Evolutionary conservation across 1,284 basidiomycete species (phyloP).

Genomic region (Moniliophthora roreri): DNA sequence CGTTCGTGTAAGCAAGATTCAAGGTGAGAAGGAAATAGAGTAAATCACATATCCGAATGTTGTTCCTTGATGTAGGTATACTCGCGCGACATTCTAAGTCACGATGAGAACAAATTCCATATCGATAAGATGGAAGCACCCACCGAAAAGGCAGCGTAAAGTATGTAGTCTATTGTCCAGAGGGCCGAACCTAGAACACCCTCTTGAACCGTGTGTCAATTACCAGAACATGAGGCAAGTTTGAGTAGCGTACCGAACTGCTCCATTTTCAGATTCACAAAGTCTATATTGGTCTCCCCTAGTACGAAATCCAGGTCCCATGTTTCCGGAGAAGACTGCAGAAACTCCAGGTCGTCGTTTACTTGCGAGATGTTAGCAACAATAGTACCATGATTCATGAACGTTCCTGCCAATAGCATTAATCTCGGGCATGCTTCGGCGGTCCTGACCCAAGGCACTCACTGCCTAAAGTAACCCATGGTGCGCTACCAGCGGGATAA

Average conservation of each 20-base stretch:
- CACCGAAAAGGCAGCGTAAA: slow-evolving; percentile 9
- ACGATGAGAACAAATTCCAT: background rate
- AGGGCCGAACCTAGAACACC: slow-evolving; percentile 11
- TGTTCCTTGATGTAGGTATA: slow-evolving; percentile 12
- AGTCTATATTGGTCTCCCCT: slow-evolving; percentile 12
- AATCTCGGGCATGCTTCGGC: background rate
- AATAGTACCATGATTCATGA: slow-evolving; percentile 12
- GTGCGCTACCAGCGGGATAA: slow-evolving; percentile 9
- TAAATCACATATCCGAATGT: slow-evolving; percentile 11
- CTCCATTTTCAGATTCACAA: slow-evolving; percentile 10
- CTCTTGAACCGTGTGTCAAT: background rate
- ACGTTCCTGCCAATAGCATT: slow-evolving; percentile 2
- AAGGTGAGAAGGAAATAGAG: background rate
- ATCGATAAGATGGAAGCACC: background rate
- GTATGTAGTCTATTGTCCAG: slow-evolving; percentile 11
- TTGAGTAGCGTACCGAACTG: slow-evolving; percentile 6
- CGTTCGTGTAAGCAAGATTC: background rate
- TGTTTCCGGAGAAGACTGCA: slow-evolving; percentile 8
- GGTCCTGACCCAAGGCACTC: background rate
- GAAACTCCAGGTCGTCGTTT: slow-evolving; percentile 1
- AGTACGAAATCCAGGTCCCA: slow-evolving; percentile 7
- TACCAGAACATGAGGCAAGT: background rate
- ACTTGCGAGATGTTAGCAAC: slow-evolving; percentile 13
- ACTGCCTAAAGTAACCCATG: slow-evolving; percentile 12
- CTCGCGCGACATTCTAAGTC: slow-evolving; percentile 6